phyloP scores from a whole-genome alignment of 2,329 filamentous ascomycete species.

The Aspergillus unguis region DNA sequence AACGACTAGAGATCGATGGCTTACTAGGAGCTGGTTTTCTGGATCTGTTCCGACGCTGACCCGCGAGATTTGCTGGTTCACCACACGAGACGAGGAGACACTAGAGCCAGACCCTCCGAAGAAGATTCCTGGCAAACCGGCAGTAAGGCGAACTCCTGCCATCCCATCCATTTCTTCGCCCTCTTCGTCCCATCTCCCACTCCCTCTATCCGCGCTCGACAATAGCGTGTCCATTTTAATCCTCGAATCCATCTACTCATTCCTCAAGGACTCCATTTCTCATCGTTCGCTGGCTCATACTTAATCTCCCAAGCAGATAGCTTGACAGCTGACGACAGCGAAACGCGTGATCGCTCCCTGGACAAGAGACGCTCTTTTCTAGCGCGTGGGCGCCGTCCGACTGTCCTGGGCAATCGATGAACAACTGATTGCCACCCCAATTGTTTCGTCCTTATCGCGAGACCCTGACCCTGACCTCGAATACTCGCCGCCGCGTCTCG shows the following conservation, averaged over 20 bases:
- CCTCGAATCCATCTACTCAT: conserved; percentile 7
- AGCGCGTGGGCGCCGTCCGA: conserved; percentile 19
- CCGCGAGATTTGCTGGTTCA: conserved; percentile 19
- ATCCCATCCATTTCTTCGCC: conserved; percentile 12
- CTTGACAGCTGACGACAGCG: conserved; percentile 12
- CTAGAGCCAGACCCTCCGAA: conserved; percentile 14
- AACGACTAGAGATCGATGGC: background rate
- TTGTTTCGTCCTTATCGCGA: conserved; percentile 7
- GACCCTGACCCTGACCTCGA: conserved; percentile 10
- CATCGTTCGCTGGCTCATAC: conserved; percentile 9
- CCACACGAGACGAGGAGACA: conserved; percentile 13
- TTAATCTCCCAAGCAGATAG: conserved; percentile 16
- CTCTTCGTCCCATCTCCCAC: conserved; percentile 5
- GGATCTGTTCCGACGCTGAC: conserved; percentile 10
- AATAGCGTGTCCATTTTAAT: conserved; percentile 13
- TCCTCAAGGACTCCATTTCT: conserved; percentile 1
- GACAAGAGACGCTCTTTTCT: conserved; percentile 8
- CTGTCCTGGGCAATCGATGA: conserved; percentile 12
- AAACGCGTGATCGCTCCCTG: conserved; percentile 20
- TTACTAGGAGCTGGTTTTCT: conserved; percentile 5
- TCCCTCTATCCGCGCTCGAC: conserved; percentile 8
- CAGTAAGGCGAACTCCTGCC: conserved; percentile 17
- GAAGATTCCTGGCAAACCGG: conserved; percentile 18
- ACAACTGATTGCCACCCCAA: conserved; percentile 11
- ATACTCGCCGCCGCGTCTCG: conserved; percentile 26